Conservation (phyloP, 768 basidiomycete species). For the Suillus discolor region DNA sequence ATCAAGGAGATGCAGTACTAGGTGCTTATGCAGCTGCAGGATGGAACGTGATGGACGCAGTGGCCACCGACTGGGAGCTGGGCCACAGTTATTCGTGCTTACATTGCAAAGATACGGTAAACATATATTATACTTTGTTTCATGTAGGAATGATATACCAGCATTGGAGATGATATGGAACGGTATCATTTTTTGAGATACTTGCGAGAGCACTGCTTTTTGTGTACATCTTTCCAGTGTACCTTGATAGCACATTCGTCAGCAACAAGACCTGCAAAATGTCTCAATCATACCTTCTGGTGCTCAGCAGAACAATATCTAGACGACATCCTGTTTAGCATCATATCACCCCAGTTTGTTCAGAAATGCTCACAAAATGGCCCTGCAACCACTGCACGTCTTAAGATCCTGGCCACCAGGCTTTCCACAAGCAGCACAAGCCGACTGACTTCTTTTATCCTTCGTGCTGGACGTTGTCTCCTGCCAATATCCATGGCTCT, state of each 20-base stretch:
- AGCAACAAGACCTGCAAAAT: slow-evolving; percentile 4
- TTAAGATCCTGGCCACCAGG: slow-evolving; percentile 29
- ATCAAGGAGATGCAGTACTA: no score
- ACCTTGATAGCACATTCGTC: slow-evolving; percentile 13
- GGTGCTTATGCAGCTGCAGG: no score
- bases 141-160: not conserved
- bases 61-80: not conserved
- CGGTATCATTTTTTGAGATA: slow-evolving; percentile 8
- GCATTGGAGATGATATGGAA: not conserved
- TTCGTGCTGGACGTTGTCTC: slow-evolving; percentile 26
- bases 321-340: not conserved
- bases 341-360: slow-evolving; percentile 15
- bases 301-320: slow-evolving; percentile 19
- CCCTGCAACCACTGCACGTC: slow-evolving; percentile 29
- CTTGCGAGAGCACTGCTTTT: slow-evolving; percentile 19
- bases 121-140: not conserved
- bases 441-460: slow-evolving; percentile 26
- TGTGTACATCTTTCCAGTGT: slow-evolving; percentile 26
- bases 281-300: slow-evolving; percentile 20
- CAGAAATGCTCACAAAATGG: slow-evolving; percentile 20
- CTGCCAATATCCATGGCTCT: slow-evolving; percentile 28
- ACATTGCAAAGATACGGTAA: not conserved
- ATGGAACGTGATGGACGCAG: not conserved
- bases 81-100: not conserved
- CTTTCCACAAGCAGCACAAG: slow-evolving; percentile 34